Base-by-base conservation (phyloP, 345 rosid genomes). In the Gossypium mustelinum region DNA sequence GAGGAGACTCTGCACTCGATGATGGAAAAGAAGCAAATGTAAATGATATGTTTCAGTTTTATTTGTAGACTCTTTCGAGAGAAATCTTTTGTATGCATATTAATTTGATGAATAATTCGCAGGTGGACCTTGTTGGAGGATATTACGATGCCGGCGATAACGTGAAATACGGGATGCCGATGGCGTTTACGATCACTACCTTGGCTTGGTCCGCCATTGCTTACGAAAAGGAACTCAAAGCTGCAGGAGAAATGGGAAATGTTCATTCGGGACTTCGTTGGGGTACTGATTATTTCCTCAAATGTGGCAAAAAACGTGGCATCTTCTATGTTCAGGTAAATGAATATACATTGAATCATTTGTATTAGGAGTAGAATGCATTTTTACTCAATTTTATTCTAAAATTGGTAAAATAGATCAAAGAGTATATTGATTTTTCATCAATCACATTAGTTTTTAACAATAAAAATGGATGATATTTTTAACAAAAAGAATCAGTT, bases 131-230 rank as follows among this genome's bases (percentile, higher is more conserved):
- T 25, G 81, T 72, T 0, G 98, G 98, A 52, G 98, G 98, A 61
- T 92, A 91, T 76, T 94, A 94, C 75, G 97, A 94, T 77, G 97
- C 97, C 3, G 95, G 98, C 27, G 95, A 92, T 83, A 92, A 94
- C 57, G 93, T 94, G 45, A 92, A 94, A 77, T 94, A 85, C 16
- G 97, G 98, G 39, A 72, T 94, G 9, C 99, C 98, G 2, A 86
- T 92, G 98, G 99, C 99, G 2, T 95, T 91, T 73, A 94, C 97
- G 2, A 61, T 92, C 58, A 91, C 98, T 25, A 94, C 98, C 0
- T 61, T 94, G 4, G 82, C 99, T 1, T 89, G 95, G 99, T 79
- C 89, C n/a, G 85, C 92, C 18, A 56, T 90, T 12, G 50, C 70
- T 59, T 94, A 89, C 48, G 73, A 73, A 12, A 54, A 74, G 29